These are phyloP conservation scores for Penicillium sp. DNA, from an alignment of 2,329 filamentous ascomycete species.

Conservation along the genomic window DNA sequence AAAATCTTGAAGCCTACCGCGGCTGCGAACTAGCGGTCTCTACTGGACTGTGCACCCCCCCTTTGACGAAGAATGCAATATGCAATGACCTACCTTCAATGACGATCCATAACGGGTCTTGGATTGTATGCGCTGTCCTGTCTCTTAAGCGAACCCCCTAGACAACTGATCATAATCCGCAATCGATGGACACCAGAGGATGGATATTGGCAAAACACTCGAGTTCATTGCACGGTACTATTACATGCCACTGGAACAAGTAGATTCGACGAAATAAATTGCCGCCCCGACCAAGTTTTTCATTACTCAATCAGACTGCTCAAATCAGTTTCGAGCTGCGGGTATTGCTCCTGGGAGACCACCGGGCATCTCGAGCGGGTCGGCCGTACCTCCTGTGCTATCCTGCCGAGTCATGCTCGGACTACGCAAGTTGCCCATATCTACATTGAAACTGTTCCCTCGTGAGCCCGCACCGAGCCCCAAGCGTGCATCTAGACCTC, in stretches of 20 bases:
- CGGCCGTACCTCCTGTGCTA: conserved; percentile 24
- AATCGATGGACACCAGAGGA: neutral
- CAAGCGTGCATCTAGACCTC: conserved; percentile 20
- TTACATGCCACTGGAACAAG: too few relatives aligned
- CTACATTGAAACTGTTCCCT: conserved; percentile 32
- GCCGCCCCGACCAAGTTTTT: too few relatives aligned
- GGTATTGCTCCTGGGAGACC: conserved; percentile 25
- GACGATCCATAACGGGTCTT: neutral
- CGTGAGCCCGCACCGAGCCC: conserved; percentile 29
- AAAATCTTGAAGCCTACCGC: conserved; percentile 21
- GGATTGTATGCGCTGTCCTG: neutral
- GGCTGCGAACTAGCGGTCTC: conserved; percentile 20
- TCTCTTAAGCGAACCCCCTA: neutral
- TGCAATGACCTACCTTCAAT: conserved; percentile 1
- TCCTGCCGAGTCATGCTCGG: conserved; percentile 30
- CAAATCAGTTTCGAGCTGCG: conserved; percentile 1
- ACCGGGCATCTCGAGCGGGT: conserved; percentile 37
- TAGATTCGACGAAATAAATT: too few relatives aligned
- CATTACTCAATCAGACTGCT: too few relatives aligned
- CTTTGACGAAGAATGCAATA: neutral
- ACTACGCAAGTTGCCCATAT: conserved; percentile 27
- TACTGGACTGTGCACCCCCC: conserved; percentile 2
- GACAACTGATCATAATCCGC: neutral
- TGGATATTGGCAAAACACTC: too few relatives aligned
- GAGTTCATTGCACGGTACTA: too few relatives aligned